Conservation (phyloP, 2,329 filamentous ascomycete species). For the Leptographium lundbergii region DNA sequence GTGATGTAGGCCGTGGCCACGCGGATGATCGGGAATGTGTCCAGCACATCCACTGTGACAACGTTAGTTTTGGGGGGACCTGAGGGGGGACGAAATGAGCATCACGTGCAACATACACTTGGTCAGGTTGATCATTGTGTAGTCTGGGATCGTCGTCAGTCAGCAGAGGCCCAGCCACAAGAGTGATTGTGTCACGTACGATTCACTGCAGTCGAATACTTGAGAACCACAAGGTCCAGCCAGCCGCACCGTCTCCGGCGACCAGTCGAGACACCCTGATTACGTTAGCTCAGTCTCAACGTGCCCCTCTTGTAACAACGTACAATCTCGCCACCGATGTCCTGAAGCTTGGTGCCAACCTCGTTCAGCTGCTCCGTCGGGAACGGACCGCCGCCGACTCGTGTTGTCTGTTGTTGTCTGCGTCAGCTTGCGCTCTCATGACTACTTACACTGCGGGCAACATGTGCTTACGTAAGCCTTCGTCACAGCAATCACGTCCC, state of each 20-base stretch:
- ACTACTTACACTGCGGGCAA: background rate
- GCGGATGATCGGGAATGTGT: conserved; percentile 63
- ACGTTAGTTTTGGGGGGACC: conserved; percentile 22
- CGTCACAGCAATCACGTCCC: conserved; percentile 48
- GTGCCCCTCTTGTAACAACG: background rate
- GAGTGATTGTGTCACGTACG: background rate
- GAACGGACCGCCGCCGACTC: conserved; percentile 46
- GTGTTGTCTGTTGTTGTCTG: conserved; percentile 32
- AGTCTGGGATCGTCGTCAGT: conserved; percentile 27
- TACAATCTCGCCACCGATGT: conserved; percentile 14
- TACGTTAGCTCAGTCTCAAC: background rate
- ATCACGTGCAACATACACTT: conserved; percentile 20
- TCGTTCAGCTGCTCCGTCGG: conserved; percentile 40
- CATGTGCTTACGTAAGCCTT: conserved; percentile 37
- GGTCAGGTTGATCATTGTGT: conserved; percentile 47
- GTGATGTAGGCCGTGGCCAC: conserved; percentile 58
- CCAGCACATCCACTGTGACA: conserved; percentile 52
- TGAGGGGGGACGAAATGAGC: background rate
- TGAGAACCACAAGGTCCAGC: conserved; percentile 55
- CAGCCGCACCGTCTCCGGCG: conserved; percentile 44
- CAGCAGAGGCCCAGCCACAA: background rate
- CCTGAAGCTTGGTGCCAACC: conserved; percentile 25
- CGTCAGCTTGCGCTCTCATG: background rate
- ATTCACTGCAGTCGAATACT: conserved; percentile 35
- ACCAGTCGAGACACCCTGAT: conserved; percentile 30